phyloP scores from a whole-genome alignment of 2,329 filamentous ascomycete genomes.

The Xylogone sp. region DNA sequence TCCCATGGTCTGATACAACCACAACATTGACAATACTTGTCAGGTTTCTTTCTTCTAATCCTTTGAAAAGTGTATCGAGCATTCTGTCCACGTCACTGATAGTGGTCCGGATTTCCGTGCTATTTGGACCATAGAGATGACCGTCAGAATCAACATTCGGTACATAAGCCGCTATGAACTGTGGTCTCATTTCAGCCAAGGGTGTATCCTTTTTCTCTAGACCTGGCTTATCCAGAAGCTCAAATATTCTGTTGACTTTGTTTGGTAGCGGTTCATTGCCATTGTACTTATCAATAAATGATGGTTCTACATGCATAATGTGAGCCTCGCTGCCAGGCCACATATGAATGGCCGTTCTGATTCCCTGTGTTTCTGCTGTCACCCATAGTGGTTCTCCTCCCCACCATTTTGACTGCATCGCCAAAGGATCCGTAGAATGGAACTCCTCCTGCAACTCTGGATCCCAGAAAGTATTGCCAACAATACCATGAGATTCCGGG shows the following conservation, averaged over 20 bases:
- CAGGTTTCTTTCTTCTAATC: conserved; percentile 76
- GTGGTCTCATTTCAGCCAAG: conserved; percentile 62
- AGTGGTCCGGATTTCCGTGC: conserved; percentile 78
- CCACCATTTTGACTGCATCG: conserved; percentile 91
- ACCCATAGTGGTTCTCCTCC: conserved; percentile 90
- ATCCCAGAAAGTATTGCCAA: conserved; percentile 95
- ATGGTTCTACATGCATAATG: conserved; percentile 69
- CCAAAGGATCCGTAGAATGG: conserved; percentile 73
- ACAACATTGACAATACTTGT: conserved; percentile 90
- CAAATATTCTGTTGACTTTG: conserved; percentile 77
- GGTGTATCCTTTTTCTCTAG: conserved; percentile 52
- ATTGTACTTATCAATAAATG: conserved; percentile 82
- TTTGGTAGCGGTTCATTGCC: conserved; percentile 66
- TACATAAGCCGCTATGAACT: conserved; percentile 91
- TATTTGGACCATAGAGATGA: conserved; percentile 88
- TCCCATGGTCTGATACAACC: conserved; percentile 96
- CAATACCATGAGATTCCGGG: conserved; percentile 87
- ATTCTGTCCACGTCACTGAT: conserved; percentile 80
- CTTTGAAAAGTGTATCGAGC: conserved; percentile 71
- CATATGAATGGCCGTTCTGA: conserved; percentile 88
- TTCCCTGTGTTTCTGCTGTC: conserved; percentile 78
- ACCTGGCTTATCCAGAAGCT: conserved; percentile 81
- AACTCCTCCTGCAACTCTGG: conserved; percentile 73
- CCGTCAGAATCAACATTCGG: conserved; percentile 87
- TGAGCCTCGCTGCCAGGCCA: conserved; percentile 96